Conservation (phyloP, 148 eudicot species). For the Dianthus caryophyllus region DNA sequence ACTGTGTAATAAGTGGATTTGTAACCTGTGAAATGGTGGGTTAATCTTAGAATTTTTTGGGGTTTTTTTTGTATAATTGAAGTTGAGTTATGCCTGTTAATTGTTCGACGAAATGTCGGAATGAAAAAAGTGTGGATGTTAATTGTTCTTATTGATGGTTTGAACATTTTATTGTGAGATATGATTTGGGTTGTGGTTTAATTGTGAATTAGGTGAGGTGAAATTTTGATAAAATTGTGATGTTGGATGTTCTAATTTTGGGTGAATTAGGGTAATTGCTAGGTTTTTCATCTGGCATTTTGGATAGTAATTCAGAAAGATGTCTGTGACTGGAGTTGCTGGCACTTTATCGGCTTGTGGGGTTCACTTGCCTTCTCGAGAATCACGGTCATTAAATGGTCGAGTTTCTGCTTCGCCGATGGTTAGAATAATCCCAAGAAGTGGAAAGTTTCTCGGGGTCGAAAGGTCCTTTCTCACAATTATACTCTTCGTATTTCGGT, state of each 20-base stretch:
- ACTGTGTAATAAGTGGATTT: neutral
- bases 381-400: conserved; percentile 25
- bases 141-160: neutral
- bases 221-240: neutral
- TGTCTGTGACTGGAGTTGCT: conserved; percentile 45
- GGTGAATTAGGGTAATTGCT: neutral
- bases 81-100: conserved; percentile 3
- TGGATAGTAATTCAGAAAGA: neutral
- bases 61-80: neutral
- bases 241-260: neutral
- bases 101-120: conserved; percentile 19
- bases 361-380: conserved; percentile 42
- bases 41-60: neutral
- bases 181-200: neutral
- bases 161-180: neutral
- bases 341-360: conserved; percentile 44
- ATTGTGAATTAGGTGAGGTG: neutral
- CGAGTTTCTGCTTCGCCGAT: conserved; percentile 23
- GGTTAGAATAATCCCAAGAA: conserved; percentile 25
- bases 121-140: neutral
- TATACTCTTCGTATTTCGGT: neutral
- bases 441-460: conserved; percentile 19
- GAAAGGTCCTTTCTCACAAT: conserved; percentile 30
- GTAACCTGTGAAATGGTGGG: neutral
- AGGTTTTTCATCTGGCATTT: neutral